Percentiles rank a stretch among this genome's conserved stretches.
phyloP scores from a whole-genome alignment of 2,329 filamentous ascomycete genomes.

The Botrytis byssoidea region DNA sequence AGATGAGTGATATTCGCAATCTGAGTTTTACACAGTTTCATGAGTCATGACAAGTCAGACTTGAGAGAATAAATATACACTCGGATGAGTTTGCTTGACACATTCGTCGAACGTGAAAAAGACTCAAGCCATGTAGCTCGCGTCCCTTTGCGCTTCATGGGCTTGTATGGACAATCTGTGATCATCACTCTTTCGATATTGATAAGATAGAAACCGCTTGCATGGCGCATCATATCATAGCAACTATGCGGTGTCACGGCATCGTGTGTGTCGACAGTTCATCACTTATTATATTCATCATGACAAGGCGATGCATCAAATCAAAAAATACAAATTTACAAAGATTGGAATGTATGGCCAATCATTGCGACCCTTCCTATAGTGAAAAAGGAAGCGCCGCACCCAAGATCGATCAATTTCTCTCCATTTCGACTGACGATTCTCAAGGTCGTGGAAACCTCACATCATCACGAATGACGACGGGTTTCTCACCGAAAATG shows the following conservation, averaged over 20 bases:
- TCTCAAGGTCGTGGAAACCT: constrained; percentile 27
- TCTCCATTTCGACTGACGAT: constrained; percentile 27
- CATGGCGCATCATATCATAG: not conserved
- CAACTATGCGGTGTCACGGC: not conserved
- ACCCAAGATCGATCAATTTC: constrained; percentile 26
- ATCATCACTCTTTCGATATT: not conserved
- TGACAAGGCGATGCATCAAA: not conserved
- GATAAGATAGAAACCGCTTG: not conserved
- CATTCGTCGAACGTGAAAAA: not conserved
- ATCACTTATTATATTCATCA: not conserved
- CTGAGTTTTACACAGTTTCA: not conserved
- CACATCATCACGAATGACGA: constrained; percentile 23
- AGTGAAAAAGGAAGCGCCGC: constrained; percentile 24
- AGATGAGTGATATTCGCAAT: not conserved
- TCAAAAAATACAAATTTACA: constrained; percentile 1
- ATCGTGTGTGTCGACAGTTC: not conserved
- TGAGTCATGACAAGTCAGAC: not conserved
- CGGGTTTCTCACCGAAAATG: constrained; percentile 27
- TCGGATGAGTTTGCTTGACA: not conserved
- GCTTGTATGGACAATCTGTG: not conserved
- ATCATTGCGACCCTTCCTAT: constrained; percentile 26
- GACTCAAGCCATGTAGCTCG: not conserved
- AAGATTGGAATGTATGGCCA: constrained; percentile 25
- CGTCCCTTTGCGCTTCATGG: not conserved
- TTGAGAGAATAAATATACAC: not conserved